A percentile compares a stretch with the other conserved stretches of the same genome.
Evolutionary conservation across 2,329 filamentous ascomycete species (phyloP).

Genomic region (Scleromitrula shiraiana): DNA sequence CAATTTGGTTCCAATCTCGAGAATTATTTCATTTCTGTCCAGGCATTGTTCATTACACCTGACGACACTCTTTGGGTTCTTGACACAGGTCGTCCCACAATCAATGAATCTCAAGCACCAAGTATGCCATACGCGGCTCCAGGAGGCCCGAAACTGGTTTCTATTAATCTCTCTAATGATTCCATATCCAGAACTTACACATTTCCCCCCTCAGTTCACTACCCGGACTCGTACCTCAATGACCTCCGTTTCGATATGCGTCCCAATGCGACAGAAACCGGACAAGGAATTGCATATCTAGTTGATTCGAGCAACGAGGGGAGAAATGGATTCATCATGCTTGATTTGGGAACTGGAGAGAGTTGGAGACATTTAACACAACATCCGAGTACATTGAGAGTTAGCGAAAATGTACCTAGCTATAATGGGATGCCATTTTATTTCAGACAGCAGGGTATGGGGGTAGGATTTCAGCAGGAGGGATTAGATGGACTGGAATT

Average conservation of each 20-base stretch:
- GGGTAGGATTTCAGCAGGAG: constrained; percentile 27
- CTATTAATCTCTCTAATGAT: constrained; percentile 35
- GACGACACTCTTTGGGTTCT: constrained; percentile 39
- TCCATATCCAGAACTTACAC: constrained; percentile 31
- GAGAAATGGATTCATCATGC: constrained; percentile 39
- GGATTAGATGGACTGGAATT: constrained; percentile 30
- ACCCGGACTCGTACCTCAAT: constrained; percentile 39
- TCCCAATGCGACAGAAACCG: constrained; percentile 32
- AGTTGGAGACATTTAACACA: constrained; percentile 34
- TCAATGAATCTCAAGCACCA: constrained; percentile 31
- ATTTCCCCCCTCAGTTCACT: constrained; percentile 35
- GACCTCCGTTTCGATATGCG: constrained; percentile 40
- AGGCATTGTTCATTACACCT: constrained; percentile 38
- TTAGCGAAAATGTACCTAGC: constrained; percentile 28
- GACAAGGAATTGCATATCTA: constrained; percentile 37
- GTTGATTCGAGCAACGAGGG: constrained; percentile 39
- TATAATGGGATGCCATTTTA: constrained; percentile 32
- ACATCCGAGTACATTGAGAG: constrained; percentile 24
- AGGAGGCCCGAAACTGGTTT: constrained; percentile 38
- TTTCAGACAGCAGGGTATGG: constrained; percentile 18
- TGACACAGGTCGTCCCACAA: constrained; percentile 37
- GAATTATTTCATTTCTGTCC: constrained; percentile 35
- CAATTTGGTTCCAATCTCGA: constrained; percentile 37
- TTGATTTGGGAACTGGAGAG: constrained; percentile 35
- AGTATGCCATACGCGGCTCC: constrained; percentile 38